Percentiles rank a stretch among this genome's conserved stretches.
Evolutionary conservation across 2,329 filamentous ascomycete species (phyloP).

Genomic region (Hypomyces rosellus): DNA sequence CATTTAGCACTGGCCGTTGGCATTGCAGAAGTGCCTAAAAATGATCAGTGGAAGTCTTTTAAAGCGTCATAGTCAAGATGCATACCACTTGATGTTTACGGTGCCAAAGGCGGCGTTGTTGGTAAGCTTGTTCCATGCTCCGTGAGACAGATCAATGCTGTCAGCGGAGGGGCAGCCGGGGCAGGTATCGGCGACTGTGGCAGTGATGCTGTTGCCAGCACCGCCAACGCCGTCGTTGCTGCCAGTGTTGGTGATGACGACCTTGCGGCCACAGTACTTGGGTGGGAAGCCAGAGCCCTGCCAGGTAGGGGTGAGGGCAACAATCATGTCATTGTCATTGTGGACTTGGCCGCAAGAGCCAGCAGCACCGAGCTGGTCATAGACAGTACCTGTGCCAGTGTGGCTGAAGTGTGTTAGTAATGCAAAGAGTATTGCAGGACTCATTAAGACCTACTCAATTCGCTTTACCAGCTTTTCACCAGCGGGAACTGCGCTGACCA

Average conservation of each 20-base stretch:
- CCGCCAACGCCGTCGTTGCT: slow-evolving; percentile 9
- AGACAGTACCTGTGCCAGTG: slow-evolving; percentile 6
- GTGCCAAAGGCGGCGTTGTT: slow-evolving; percentile 6
- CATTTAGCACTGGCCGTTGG: slow-evolving; percentile 11
- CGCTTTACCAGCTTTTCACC: slow-evolving; percentile 9
- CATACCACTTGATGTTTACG: slow-evolving; percentile 10
- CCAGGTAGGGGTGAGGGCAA: slow-evolving; percentile 7
- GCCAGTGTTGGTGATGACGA: slow-evolving; percentile 9
- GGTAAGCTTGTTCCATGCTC: slow-evolving; percentile 7
- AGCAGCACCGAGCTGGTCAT: neutral
- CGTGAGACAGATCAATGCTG: slow-evolving; percentile 9
- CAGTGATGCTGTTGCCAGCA: neutral
- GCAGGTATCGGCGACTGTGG: slow-evolving; percentile 7
- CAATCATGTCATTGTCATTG: slow-evolving; percentile 5
- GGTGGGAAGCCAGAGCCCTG: slow-evolving; percentile 6
- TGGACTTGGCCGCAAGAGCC: slow-evolving; percentile 9
- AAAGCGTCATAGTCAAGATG: neutral
- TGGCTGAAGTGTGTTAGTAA: slow-evolving; percentile 1
- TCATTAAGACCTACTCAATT: slow-evolving; percentile 2
- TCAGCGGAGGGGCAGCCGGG: slow-evolving; percentile 8
- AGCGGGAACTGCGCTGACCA: slow-evolving; percentile 9
- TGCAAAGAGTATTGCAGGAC: neutral
- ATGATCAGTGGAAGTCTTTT: neutral
- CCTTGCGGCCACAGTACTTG: slow-evolving; percentile 11
- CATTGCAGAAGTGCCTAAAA: slow-evolving; percentile 10